Evolutionary conservation across 2,329 filamentous ascomycete genomes (phyloP).

Genomic region (Zalaria obscura): DNA sequence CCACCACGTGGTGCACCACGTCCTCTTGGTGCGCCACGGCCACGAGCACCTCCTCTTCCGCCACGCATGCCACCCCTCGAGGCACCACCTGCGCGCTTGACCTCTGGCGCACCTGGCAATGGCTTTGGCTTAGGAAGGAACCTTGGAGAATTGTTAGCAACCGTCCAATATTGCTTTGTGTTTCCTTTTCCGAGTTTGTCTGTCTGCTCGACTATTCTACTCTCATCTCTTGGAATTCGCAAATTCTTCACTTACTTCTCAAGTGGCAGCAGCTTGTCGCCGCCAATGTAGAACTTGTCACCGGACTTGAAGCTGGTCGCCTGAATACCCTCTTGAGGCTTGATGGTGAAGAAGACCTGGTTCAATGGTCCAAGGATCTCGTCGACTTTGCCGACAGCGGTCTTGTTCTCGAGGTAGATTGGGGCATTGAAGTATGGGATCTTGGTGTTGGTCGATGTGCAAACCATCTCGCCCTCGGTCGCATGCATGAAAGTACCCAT

Average conservation of each 20-base stretch:
- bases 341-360: slow-evolving; percentile 97
- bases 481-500: slow-evolving; percentile 91
- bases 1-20: slow-evolving; percentile 34
- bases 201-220: background rate
- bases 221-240: background rate
- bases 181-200: background rate
- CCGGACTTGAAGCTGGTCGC: slow-evolving; percentile 87
- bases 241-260: slow-evolving; percentile 47
- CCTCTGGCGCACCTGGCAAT: slow-evolving; percentile 47
- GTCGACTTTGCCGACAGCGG: slow-evolving; percentile 75
- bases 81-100: slow-evolving; percentile 53
- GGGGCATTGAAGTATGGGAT: slow-evolving; percentile 98
- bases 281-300: slow-evolving; percentile 92
- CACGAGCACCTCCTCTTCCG: slow-evolving; percentile 11
- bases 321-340: slow-evolving; percentile 91
- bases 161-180: too few species aligned
- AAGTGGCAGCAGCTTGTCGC: slow-evolving; percentile 85
- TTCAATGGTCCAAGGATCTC: slow-evolving; percentile 96
- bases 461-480: slow-evolving; percentile 95
- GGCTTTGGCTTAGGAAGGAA: slow-evolving; percentile 92
- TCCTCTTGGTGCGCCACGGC: slow-evolving; percentile 40
- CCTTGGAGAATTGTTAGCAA: slow-evolving; percentile 22
- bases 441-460: slow-evolving; percentile 87
- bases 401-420: slow-evolving; percentile 96
- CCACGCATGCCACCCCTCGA: slow-evolving; percentile 25